Base-by-base conservation (phyloP, 176 grass and related monocot genomes). In the Microstegium vimineum region DNA sequence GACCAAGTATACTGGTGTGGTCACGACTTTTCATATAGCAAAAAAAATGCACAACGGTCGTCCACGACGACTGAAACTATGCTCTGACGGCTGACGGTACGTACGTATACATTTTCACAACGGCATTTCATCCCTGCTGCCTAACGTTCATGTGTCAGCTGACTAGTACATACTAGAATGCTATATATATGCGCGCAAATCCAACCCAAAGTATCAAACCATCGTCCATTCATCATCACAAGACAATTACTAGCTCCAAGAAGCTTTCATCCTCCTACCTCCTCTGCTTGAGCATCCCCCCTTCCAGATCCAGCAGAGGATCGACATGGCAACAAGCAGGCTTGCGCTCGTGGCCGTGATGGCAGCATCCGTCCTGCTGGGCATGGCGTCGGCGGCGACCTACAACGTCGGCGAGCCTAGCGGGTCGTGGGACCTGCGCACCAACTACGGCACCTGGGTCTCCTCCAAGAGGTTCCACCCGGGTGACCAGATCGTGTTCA, bases 401-500 rank as follows among this genome's bases (percentile, higher is more conserved):
- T 92, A 95, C 87, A 83, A 41, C 77, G 87, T 89, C 20, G 87
- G 82, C 26, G 87, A 75, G 71, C 87, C 77, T 4, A 3, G 2
- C 38, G 94, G 85, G 15, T 17, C 74, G 0, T 95, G 93, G 93
- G 82, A 84, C 78, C 78, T 88, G 8, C 1, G 0, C 0, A 88
- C 60, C 70, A 75, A 95, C 82, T 95, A 83, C 45, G 4, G 2
- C 32, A 40, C n/a, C 18, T 95, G 93, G 93, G 90, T 40, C 2
- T n/a, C 87, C 60, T 52, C 64, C 33, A 88, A 85, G 76, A 69
- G 31, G 35, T 95, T 95, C 78, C 82, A 76, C 79, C 17, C 79
- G 0, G 75, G 71, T 2, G 90, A 95, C 66, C 5, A 14, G 15
- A 15, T 95, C 6, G 63, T 71, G 46, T 94, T 94, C 82, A 87